Conservation (phyloP, 1,139 yeast species). For the Protomyces arabidopsidicola region DNA sequence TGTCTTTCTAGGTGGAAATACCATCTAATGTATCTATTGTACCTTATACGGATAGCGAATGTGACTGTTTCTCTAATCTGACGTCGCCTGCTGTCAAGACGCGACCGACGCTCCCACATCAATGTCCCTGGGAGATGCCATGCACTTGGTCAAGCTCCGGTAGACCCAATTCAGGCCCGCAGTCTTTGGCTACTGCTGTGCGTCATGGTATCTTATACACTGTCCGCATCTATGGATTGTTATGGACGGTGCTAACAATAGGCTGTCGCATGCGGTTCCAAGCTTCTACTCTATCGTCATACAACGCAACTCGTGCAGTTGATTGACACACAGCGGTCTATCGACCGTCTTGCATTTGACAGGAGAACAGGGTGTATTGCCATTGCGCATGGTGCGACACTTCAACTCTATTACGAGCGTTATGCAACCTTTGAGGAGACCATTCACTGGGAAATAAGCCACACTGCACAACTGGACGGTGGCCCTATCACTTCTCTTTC, state of each 20-base stretch:
- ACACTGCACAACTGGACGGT: conserved; percentile 40
- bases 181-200: conserved; percentile 9
- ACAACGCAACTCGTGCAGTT: background rate
- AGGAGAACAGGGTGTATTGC: conserved; percentile 15
- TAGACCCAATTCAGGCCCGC: background rate
- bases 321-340: background rate
- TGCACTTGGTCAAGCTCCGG: background rate
- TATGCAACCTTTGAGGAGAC: conserved; percentile 5
- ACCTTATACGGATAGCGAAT: background rate
- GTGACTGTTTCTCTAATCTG: background rate
- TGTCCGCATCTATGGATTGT: background rate
- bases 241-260: background rate
- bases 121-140: background rate
- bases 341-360: conserved; percentile 15
- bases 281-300: background rate
- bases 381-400: background rate
- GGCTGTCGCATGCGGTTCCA: background rate
- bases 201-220: conserved; percentile 21
- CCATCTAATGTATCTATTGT: background rate
- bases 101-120: too few species aligned
- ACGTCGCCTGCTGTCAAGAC: too few species aligned
- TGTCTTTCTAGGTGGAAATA: background rate
- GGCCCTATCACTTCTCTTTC: conserved; percentile 50
- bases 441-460: conserved; percentile 44
- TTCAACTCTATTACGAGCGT: conserved; percentile 8